A percentile compares a stretch with the other conserved stretches of the same genome.
Conservation (phyloP, 495 filamentous ascomycete genomes). For the Penicillium diatomitis region DNA sequence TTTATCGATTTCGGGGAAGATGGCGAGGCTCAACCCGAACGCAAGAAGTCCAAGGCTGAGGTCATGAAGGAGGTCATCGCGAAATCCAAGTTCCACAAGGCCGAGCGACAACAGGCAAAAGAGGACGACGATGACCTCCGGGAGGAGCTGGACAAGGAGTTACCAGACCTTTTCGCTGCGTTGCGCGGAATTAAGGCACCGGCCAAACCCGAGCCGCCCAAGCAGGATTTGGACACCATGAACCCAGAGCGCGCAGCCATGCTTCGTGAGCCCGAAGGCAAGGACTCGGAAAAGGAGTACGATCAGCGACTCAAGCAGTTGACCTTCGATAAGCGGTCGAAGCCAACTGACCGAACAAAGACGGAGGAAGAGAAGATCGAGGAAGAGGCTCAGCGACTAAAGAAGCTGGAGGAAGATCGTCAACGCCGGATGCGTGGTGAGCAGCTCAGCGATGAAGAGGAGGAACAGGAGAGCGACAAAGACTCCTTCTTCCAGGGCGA, state of each 20-base stretch:
- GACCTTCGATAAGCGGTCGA: slow-evolving; percentile 69
- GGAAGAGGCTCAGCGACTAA: slow-evolving; percentile 64
- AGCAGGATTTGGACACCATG: slow-evolving; percentile 39
- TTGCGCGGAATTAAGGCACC: slow-evolving; percentile 45
- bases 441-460: slow-evolving; percentile 27
- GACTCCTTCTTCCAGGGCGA: slow-evolving; percentile 33
- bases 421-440: slow-evolving; percentile 39
- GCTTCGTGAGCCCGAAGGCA: slow-evolving; percentile 52
- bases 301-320: slow-evolving; percentile 74
- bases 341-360: slow-evolving; percentile 79
- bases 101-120: slow-evolving; percentile 83
- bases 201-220: slow-evolving; percentile 29
- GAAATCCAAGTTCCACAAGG: slow-evolving; percentile 92
- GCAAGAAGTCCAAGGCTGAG: slow-evolving; percentile 88
- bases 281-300: slow-evolving; percentile 68
- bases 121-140: slow-evolving; percentile 91
- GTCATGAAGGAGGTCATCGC: slow-evolving; percentile 96
- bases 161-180: slow-evolving; percentile 69
- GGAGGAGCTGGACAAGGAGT: slow-evolving; percentile 66
- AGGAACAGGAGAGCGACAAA: slow-evolving; percentile 40
- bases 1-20: slow-evolving; percentile 35
- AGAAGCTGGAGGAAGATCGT: slow-evolving; percentile 71
- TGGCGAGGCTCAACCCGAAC: slow-evolving; percentile 48
- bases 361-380: slow-evolving; percentile 79
- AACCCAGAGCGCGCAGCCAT: slow-evolving; percentile 51